A percentile compares a stretch with the other conserved stretches of the same genome.
Conservation (phyloP, 768 basidiomycete species). For the Suillus discolor region DNA sequence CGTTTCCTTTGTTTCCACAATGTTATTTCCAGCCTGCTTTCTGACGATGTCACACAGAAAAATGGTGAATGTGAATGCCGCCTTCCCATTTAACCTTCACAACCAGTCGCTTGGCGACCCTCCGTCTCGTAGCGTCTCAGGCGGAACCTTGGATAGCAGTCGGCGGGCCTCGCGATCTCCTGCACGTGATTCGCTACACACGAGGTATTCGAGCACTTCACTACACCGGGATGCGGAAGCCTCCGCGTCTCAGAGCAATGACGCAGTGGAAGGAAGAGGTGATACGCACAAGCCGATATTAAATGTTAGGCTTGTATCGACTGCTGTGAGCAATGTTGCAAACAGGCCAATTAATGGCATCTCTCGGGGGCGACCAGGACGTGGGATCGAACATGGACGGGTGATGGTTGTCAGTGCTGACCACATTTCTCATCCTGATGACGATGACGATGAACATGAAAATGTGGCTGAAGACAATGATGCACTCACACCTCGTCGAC, state of each 20-base stretch:
- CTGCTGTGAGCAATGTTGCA: conserved; percentile 5
- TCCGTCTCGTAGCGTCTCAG: conserved; percentile 38
- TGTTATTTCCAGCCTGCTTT: background rate
- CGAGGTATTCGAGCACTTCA: conserved; percentile 25
- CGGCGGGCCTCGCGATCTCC: conserved; percentile 26
- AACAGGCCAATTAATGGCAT: conserved; percentile 9
- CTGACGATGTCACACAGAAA: conserved; percentile 41
- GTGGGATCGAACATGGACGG: conserved; percentile 17
- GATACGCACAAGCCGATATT: conserved; percentile 15
- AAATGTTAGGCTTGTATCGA: conserved; percentile 28
- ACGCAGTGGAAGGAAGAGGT: conserved; percentile 3
- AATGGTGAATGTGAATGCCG: conserved; percentile 71
- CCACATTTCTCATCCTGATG: background rate
- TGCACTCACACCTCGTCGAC: conserved; percentile 8
- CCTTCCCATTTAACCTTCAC: conserved; percentile 62
- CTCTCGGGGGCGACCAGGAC: conserved; percentile 27
- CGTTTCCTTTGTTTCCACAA: conserved; percentile 21
- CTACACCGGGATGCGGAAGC: conserved; percentile 24
- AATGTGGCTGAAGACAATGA: conserved; percentile 7
- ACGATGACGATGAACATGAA: conserved; percentile 6
- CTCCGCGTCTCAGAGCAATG: conserved; percentile 13
- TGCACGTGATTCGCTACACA: conserved; percentile 17
- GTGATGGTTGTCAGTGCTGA: conserved; percentile 1
- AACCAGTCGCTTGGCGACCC: conserved; percentile 36
- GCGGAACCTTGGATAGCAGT: conserved; percentile 26